Evolutionary conservation across 352 stramenopile species (phyloP), one percentile per base, ranked within the genome.

Genomic region (Phytophthora litchii): DNA sequence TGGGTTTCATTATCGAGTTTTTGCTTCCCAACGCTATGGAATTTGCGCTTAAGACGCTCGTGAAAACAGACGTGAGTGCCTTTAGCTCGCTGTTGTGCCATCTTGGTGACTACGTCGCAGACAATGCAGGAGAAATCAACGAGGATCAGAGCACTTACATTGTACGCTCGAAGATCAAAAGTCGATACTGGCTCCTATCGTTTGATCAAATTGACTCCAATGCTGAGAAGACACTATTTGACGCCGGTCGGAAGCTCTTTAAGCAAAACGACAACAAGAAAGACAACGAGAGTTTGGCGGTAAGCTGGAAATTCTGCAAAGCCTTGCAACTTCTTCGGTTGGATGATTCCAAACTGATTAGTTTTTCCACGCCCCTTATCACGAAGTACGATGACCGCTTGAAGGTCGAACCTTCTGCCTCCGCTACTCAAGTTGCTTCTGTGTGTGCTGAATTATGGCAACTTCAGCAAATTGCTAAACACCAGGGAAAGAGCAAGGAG

Each of bases 231-330:
- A 14, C 20, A 6, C 37, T 88, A n/a, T 57, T 85, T 13, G 47
- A 65, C 5, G 48, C 74, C 47, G 78, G 71, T 3, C 46, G 27
- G 12, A 64, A 71, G 11, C 35, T 79, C 0, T 54, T 73, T 4
- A 35, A 60, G 19, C 51, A 73, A 19, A 69, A 40, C 40, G 47
- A 54, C 10, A 53, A 16, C 12, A 29, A 36, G 10, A n/a, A 62
- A 0, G 17, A 64, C 13, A 46, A 27, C 0, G 54, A 75, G 12
- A 60, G 48, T 36, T 45, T 91, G 8, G 71, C 77, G n/a, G n/a
- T 82, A 23, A 73, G 67, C n/a, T 94, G 84, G 84, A 89, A 90
- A 54, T 78, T 86, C 27, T 85, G 72, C 44, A 81, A 84, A 21
- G 76, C 78, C 3, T 63, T 91, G 16, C 72, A 83, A 16, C 36